Conservation (phyloP, 2,329 filamentous ascomycete species). For the Ophiostoma himal-ulmi region DNA sequence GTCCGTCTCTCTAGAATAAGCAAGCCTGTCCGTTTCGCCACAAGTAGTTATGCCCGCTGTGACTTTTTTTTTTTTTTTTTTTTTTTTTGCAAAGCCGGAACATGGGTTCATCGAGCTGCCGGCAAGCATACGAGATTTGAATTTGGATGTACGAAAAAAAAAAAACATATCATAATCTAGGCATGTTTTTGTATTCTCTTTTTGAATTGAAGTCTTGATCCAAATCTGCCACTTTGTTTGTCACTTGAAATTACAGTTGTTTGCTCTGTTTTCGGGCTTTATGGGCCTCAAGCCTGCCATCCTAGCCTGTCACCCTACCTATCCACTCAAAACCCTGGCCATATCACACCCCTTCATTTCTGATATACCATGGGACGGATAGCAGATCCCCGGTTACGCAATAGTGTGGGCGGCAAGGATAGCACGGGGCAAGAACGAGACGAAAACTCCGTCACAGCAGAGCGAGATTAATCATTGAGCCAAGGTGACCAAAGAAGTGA, state of each 20-base stretch:
- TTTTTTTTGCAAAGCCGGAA: neutral
- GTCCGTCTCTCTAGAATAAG: neutral
- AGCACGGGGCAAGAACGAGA: neutral
- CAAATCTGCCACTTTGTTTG: neutral
- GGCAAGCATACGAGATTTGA: neutral
- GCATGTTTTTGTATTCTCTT: neutral
- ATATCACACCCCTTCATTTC: slow-evolving; percentile 10
- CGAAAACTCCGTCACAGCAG: neutral
- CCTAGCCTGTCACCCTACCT: neutral
- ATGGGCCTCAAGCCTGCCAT: neutral
- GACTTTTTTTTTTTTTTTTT: slow-evolving; percentile 7
- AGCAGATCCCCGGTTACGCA: slow-evolving; percentile 11
- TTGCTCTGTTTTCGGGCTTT: neutral
- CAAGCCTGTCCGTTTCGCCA: neutral
- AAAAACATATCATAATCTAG: too few relatives aligned
- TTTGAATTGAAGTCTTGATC: neutral
- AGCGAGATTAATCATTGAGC: neutral
- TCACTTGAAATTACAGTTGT: too few relatives aligned
- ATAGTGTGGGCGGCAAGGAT: slow-evolving; percentile 6
- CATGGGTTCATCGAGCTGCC: neutral
- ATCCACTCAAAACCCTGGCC: neutral
- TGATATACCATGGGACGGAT: slow-evolving; percentile 9
- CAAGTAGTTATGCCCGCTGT: neutral
- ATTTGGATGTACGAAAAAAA: too few relatives aligned
- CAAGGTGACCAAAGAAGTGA: neutral